Percentiles rank a stretch among this genome's conserved stretches.
These are phyloP conservation scores for Colletotrichum tropicale DNA, from an alignment of 2,329 filamentous ascomycete genomes.

Conservation along the genomic window DNA sequence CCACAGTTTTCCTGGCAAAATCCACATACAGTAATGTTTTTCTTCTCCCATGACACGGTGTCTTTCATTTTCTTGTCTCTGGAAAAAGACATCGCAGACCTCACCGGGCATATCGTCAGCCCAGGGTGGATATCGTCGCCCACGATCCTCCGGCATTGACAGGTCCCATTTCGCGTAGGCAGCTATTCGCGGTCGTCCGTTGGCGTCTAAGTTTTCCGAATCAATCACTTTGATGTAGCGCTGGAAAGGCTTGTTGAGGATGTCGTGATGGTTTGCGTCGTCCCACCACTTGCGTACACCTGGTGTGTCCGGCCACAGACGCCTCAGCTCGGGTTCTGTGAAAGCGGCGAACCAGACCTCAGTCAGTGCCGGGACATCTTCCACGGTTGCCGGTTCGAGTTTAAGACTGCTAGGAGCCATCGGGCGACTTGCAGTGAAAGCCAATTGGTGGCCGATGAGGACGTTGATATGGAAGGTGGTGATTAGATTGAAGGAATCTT, in stretches of 20 bases:
- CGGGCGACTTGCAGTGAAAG: background rate
- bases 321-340: background rate
- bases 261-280: constrained; percentile 3
- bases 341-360: constrained; percentile 18
- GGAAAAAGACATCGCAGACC: background rate
- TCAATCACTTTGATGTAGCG: constrained; percentile 14
- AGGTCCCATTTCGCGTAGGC: constrained; percentile 19
- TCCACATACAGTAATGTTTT: background rate
- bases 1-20: too few relatives aligned
- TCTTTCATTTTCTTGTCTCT: background rate
- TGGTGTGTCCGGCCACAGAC: constrained; percentile 12
- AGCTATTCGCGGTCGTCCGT: background rate
- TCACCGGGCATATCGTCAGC: constrained; percentile 1
- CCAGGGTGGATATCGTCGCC: constrained; percentile 5
- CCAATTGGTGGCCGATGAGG: background rate
- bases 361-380: constrained; percentile 7
- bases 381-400: background rate
- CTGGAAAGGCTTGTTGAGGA: constrained; percentile 6
- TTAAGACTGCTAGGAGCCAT: background rate
- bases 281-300: constrained; percentile 18
- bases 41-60: background rate
- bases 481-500: background rate
- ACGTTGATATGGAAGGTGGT: background rate
- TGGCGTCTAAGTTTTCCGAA: background rate
- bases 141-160: background rate